Conservation (phyloP, 1,284 basidiomycete species). For the Rugiboletus extremiorientalis region DNA sequence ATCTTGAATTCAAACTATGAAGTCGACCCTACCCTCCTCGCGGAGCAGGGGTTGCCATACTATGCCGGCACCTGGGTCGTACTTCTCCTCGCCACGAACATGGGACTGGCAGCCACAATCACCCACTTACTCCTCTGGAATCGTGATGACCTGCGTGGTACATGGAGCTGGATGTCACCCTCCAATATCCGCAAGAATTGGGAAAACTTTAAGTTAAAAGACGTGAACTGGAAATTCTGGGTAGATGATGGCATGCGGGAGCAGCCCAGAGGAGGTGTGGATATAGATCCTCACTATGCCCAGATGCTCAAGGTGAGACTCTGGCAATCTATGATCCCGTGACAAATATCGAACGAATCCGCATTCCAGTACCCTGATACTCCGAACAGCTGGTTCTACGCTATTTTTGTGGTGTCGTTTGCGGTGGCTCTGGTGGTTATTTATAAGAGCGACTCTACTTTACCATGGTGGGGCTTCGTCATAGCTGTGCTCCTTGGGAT, state of each 20-base stretch:
- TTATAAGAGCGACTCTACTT: slow-evolving; percentile 49
- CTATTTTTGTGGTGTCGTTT: slow-evolving; percentile 39
- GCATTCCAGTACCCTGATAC: slow-evolving; percentile 43
- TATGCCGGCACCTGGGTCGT: slow-evolving; percentile 43
- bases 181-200: slow-evolving; percentile 23
- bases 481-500: slow-evolving; percentile 41
- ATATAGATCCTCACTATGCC: slow-evolving; percentile 53
- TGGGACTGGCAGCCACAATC: slow-evolving; percentile 47
- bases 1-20: slow-evolving; percentile 50
- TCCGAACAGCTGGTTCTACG: slow-evolving; percentile 48
- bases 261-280: slow-evolving; percentile 25
- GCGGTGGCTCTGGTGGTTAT: slow-evolving; percentile 45
- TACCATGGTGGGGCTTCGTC: slow-evolving; percentile 50
- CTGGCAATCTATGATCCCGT: too few species aligned
- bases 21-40: slow-evolving; percentile 45
- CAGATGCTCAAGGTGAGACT: slow-evolving; percentile 53
- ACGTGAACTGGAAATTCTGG: slow-evolving; percentile 48
- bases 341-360: neutral
- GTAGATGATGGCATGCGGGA: slow-evolving; percentile 39
- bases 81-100: slow-evolving; percentile 27
- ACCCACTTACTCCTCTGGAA: slow-evolving; percentile 56
- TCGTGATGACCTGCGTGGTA: slow-evolving; percentile 39
- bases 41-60: slow-evolving; percentile 42
- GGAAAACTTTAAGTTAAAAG: slow-evolving; percentile 21
- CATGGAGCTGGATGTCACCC: slow-evolving; percentile 46